A percentile compares a stretch with the other conserved stretches of the same genome.
Conservation (phyloP, 495 filamentous ascomycete genomes). For the Penicillium chermesinum region DNA sequence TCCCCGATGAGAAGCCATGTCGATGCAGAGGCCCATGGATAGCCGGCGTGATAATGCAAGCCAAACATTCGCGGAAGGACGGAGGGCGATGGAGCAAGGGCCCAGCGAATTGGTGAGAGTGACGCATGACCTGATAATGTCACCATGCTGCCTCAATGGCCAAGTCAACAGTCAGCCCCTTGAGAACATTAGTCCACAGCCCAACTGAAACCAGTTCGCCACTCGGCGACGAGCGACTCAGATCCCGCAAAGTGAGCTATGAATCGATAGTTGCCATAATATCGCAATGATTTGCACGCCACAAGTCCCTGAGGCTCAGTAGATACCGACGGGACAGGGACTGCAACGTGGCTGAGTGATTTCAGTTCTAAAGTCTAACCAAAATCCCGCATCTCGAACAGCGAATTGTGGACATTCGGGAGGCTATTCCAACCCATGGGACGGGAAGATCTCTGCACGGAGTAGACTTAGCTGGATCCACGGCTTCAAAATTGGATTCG, state of each 20-base stretch:
- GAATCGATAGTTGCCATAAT: no score
- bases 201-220: no score
- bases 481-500: not conserved
- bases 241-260: no score
- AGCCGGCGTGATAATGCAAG: not conserved
- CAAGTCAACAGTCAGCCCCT: not conserved
- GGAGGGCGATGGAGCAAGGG: not conserved
- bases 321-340: not conserved
- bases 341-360: not conserved
- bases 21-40: not conserved
- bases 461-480: not conserved
- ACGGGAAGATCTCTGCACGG: not conserved
- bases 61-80: not conserved
- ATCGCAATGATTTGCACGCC: not conserved
- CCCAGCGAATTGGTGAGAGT: no score
- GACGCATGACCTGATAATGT: no score
- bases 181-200: not conserved
- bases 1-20: not conserved
- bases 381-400: not conserved
- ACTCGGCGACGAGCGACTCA: no score
- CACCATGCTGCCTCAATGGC: not conserved
- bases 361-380: not conserved
- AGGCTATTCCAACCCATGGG: conserved; percentile 1
- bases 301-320: not conserved
- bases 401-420: conserved; percentile 1